Evolutionary conservation across 352 stramenopile species (phyloP).

Genomic region (Globisporangium spinosum): DNA sequence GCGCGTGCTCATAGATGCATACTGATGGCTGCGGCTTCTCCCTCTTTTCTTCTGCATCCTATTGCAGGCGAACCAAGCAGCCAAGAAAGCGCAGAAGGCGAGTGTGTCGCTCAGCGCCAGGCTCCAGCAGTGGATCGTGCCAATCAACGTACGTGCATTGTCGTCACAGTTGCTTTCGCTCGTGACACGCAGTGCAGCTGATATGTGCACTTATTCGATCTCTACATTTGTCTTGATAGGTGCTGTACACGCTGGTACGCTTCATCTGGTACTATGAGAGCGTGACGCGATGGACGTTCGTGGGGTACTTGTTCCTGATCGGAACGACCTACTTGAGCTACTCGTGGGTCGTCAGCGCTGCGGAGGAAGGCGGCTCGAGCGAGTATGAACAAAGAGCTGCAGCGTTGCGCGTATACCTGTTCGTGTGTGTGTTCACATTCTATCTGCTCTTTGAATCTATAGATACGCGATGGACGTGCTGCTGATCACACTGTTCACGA

Average conservation of each 20-base stretch:
- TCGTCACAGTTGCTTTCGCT: background rate
- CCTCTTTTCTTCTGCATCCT: background rate
- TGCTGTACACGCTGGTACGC: slow-evolving; percentile 72
- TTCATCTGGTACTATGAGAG: slow-evolving; percentile 67
- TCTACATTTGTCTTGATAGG: slow-evolving; percentile 16
- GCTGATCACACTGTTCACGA: slow-evolving; percentile 77
- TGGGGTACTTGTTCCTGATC: slow-evolving; percentile 62
- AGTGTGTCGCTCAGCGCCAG: slow-evolving; percentile 64
- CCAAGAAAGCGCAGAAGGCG: slow-evolving; percentile 78
- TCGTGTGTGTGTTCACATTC: background rate
- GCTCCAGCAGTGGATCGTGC: slow-evolving; percentile 76
- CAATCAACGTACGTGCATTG: slow-evolving; percentile 54
- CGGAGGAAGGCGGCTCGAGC: slow-evolving; percentile 72
- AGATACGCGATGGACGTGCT: slow-evolving; percentile 86
- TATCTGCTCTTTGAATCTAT: background rate
- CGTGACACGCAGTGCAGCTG: background rate
- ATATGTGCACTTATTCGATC: background rate
- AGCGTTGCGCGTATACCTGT: slow-evolving; percentile 10
- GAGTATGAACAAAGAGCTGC: slow-evolving; percentile 26
- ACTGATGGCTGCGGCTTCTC: background rate
- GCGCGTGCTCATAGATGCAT: background rate
- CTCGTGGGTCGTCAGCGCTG: slow-evolving; percentile 74
- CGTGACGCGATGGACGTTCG: slow-evolving; percentile 66
- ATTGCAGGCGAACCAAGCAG: slow-evolving; percentile 73
- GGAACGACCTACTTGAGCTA: slow-evolving; percentile 75